Conservation (phyloP, 1,284 basidiomycete species). For the Trametes pubescens region DNA sequence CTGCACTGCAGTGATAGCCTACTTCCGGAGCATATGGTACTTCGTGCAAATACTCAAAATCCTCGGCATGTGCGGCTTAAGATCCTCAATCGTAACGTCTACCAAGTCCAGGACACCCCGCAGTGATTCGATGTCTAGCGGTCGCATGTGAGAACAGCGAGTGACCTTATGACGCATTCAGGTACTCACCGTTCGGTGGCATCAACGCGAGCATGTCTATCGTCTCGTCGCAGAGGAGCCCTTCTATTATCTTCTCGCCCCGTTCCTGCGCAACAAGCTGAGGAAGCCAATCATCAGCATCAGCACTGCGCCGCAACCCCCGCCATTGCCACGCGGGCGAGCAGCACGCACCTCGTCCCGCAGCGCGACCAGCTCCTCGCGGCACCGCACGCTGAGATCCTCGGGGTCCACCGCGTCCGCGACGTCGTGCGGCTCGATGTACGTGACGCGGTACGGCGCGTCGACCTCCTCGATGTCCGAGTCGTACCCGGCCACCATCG, state of each 20-base stretch:
- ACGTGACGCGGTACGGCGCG: constrained; percentile 19
- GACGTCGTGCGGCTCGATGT: constrained; percentile 22
- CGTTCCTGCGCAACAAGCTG: constrained; percentile 3
- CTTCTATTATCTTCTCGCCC: constrained; percentile 7
- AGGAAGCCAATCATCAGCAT: not conserved
- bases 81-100: not conserved
- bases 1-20: not conserved
- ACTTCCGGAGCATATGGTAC: constrained; percentile 17
- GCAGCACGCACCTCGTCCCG: constrained; percentile 16
- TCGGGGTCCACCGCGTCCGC: constrained; percentile 15
- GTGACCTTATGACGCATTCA: no score
- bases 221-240: constrained; percentile 25
- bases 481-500: constrained; percentile 8
- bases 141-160: not conserved
- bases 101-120: constrained; percentile 1
- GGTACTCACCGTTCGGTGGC: constrained; percentile 31
- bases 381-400: constrained; percentile 24
- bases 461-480: constrained; percentile 32
- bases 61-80: constrained; percentile 4
- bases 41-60: constrained; percentile 19
- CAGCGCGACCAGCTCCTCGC: constrained; percentile 22
- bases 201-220: constrained; percentile 28
- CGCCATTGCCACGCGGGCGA: not conserved
- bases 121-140: constrained; percentile 11
- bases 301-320: not conserved